Evolutionary conservation across 179 eudicot species (phyloP), one percentile per base, ranked within the genome.

Genomic region (Kewa caespitosa): DNA sequence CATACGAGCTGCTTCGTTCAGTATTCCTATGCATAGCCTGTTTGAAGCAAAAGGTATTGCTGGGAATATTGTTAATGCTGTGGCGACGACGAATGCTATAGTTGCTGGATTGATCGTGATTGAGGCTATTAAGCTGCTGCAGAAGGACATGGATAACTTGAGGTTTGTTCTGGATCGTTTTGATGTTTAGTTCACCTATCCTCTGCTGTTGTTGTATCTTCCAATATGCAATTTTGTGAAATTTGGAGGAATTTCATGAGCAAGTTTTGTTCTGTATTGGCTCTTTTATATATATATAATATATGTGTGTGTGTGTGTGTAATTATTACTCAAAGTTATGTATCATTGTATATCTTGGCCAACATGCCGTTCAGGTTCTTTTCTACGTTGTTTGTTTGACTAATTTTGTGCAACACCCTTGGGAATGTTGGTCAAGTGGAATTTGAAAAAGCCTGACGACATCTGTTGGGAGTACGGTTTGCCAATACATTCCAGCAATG

Each of bases 11-110:
- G 67, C 93, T 78, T 95, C 99, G 69, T 95, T 93, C 76, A 91
- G 90, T 32, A 95, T 95, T 76, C 94, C 98, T 37, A 54, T 90
- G 89, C 99, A 93, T 84, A 95, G 98, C 78, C 95, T 95, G 67
- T 95, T 95, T 79, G 99, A 91, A 88, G 97, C 99, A 42, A 95
- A 95, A 86, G 99, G 99, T 69, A 90, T 95, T 78, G 99, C 99
- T 76, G 99, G 99, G 61, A 91, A 95, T 81, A 95, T 95, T 81
- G 90, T 95, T 72, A 97, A 95, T 87, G 99, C 99, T 74, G 97
- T 95, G 82, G 99, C 99, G 50, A 95, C 98, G 52, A 95, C 99
- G 41, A 95, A 93, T 83, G 97, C 99, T 82, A 79, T 91, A 69
- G 83, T 95, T 87, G 91, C 99, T 67, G 99, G 99, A 73, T 82